These are phyloP conservation scores for Lyophyllum decastes DNA, from an alignment of 768 basidiomycete genomes.

Conservation along the genomic window DNA sequence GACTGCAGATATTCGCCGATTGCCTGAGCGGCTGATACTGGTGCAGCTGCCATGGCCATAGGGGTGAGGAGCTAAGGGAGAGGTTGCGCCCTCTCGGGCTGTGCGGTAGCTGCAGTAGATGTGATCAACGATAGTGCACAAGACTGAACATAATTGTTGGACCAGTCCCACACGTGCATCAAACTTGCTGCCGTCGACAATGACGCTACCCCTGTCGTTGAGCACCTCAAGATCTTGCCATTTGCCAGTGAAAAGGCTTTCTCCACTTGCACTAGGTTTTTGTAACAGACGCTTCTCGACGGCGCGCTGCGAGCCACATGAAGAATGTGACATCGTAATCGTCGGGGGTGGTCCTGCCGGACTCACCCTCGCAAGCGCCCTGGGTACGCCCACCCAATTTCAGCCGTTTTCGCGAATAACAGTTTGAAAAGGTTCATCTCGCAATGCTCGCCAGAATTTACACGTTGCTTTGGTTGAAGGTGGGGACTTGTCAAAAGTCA, in stretches of 20 bases:
- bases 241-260: not conserved
- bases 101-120: constrained; percentile 2
- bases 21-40: constrained; percentile 81
- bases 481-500: constrained; percentile 67
- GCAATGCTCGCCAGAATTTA: constrained; percentile 49
- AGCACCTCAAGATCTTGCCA: constrained; percentile 5
- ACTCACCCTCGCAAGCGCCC: constrained; percentile 82
- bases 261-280: not conserved
- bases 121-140: constrained; percentile 5
- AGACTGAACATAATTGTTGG: not conserved
- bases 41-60: constrained; percentile 45
- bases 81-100: constrained; percentile 6
- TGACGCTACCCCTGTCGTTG: constrained; percentile 4
- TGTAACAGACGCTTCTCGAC: constrained; percentile 10
- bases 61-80: not conserved
- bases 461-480: constrained; percentile 81
- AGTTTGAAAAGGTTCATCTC: constrained; percentile 50
- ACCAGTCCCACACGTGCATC: constrained; percentile 9
- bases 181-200: not conserved
- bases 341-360: constrained; percentile 95
- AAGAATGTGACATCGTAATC: constrained; percentile 85
- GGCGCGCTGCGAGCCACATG: constrained; percentile 14
- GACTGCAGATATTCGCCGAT: constrained; percentile 90
- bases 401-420: constrained; percentile 3
- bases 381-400: constrained; percentile 53